Base-by-base conservation (phyloP, 2,329 filamentous ascomycete genomes). In the Pestalotiopsis sp. region DNA sequence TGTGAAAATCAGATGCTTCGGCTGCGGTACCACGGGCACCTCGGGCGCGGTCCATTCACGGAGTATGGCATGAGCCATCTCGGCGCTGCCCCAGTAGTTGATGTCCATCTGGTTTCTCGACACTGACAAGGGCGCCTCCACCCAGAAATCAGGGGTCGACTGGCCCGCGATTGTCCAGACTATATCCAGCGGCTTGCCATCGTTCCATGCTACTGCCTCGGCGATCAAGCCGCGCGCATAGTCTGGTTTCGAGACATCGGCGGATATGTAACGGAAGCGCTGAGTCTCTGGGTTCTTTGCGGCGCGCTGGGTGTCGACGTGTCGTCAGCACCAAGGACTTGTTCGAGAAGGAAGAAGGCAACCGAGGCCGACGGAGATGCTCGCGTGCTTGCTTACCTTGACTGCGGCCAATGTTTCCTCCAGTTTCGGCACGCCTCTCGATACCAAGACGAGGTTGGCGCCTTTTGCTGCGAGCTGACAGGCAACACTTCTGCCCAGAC, bases 141-240 rank as follows among this genome's bases (percentile, higher is more conserved):
- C 80, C 83, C 95, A 97, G 70, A 97, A 91, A 45, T 89, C 86
- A 0, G 95, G 95, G 17, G 84, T 86, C 5, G 92, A 88, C 72
- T 88, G 85, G 70, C 95, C 95, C 3, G 95, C 95, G 65, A 94
- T 88, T 78, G 93, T 95, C 94, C 96, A 98, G 41, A 98, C 92
- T 68, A 98, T 86, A 78, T 98, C 95, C 0, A 93, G 93, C 36
- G 90, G 80, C 27, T 83, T 79, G 67, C 88, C 90, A 72, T 90
- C 83, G 82, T 98, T 98, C 94, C 94, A 97, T 25, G 84, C 80
- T 2, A 88, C 92, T 61, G 91, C 91, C 79, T 97, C 90, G 49
- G 85, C 83, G 66, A 98, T 82, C 52, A 97, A 84, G 56, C 89
- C 84, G 3, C 84, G 83, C 65, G 93, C 93, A 76, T 95, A 95